Percentiles rank a stretch among this genome's conserved stretches.
Conservation (phyloP, 2,329 filamentous ascomycete species). For the Sporothrix inflata region DNA sequence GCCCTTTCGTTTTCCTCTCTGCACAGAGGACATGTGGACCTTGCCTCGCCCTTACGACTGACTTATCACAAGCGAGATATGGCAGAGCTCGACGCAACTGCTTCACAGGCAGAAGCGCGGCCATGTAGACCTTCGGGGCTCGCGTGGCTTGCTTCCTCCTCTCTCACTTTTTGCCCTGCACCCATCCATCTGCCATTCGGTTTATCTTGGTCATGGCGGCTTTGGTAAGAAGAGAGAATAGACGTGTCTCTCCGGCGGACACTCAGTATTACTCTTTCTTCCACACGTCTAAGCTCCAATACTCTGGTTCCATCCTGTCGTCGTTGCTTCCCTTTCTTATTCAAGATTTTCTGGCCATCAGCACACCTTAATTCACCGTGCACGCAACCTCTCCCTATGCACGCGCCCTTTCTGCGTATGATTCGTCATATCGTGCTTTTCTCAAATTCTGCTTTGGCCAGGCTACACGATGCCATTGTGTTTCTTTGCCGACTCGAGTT, state of each 20-base stretch:
- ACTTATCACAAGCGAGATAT: neutral
- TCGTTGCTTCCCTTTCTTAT: neutral
- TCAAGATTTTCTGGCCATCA: neutral
- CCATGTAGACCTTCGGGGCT: neutral
- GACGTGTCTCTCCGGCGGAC: neutral
- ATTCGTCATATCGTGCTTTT: neutral
- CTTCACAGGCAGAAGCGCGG: neutral
- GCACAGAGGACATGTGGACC: too few relatives aligned
- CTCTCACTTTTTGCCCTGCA: neutral
- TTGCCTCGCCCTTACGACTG: neutral
- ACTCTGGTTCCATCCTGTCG: too few relatives aligned
- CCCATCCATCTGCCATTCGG: too few relatives aligned
- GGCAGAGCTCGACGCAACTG: neutral
- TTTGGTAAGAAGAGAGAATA: neutral
- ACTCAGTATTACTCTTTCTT: neutral
- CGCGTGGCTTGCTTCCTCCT: neutral
- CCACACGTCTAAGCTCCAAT: too few relatives aligned
- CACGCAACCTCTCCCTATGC: neutral
- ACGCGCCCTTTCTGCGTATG: conserved; percentile 1
- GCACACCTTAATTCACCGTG: conserved; percentile 3
- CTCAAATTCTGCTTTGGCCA: too few relatives aligned
- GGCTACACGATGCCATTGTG: neutral
- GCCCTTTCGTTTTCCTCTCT: neutral
- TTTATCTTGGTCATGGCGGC: neutral
- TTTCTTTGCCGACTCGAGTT: conserved; percentile 3